Evolutionary conservation across 148 eudicot genomes (phyloP).

Genomic region (Agrostemma githago): DNA sequence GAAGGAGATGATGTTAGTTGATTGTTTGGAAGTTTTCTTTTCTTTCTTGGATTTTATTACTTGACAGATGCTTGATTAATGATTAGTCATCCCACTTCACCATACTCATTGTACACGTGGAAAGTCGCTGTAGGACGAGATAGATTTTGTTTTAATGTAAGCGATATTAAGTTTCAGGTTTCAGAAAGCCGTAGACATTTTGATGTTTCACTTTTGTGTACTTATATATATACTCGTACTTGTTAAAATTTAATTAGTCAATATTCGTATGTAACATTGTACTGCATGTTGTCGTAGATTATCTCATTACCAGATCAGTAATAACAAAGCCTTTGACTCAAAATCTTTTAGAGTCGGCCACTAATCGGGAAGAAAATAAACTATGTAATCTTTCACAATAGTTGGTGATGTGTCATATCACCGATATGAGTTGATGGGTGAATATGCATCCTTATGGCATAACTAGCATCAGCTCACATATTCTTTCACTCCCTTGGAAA

Average conservation of each 20-base stretch:
- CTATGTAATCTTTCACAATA: not conserved
- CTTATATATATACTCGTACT: not conserved
- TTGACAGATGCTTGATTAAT: not conserved
- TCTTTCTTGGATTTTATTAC: not conserved
- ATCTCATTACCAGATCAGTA: not conserved
- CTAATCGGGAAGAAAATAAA: not conserved
- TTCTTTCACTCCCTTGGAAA: not conserved
- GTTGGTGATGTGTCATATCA: not conserved
- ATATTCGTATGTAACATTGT: no score
- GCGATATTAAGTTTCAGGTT: not conserved
- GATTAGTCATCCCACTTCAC: not conserved
- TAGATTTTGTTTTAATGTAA: not conserved
- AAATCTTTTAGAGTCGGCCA: not conserved
- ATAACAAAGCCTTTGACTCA: not conserved
- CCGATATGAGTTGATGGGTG: no score
- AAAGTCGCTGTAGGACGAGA: not conserved
- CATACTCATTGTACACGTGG: not conserved
- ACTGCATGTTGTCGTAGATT: not conserved
- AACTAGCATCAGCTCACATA: not conserved
- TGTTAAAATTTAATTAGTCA: no score
- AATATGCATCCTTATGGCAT: not conserved
- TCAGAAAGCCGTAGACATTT: not conserved
- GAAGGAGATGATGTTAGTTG: not conserved
- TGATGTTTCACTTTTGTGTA: not conserved
- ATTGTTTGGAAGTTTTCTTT: not conserved